Evolutionary conservation across 2,329 filamentous ascomycete genomes (phyloP).

Genomic region (Talaromyces sp.): DNA sequence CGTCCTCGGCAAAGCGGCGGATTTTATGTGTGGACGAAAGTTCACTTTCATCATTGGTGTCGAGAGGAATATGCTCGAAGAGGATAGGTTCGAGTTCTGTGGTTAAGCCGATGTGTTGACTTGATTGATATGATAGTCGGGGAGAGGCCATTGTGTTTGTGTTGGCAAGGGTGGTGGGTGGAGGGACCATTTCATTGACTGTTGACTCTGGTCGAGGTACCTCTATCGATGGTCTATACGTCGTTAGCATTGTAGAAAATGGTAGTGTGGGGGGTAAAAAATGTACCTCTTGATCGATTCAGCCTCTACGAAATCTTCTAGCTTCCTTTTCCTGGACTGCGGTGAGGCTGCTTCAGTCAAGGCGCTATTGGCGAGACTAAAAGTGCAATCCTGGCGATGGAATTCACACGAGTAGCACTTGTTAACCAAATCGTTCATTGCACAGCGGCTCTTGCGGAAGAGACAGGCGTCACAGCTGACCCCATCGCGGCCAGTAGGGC

Average conservation of each 20-base stretch:
- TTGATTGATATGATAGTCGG: conserved; percentile 35
- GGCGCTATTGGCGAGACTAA: conserved; percentile 29
- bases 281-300: conserved; percentile 36
- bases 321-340: conserved; percentile 39
- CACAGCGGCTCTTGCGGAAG: conserved; percentile 41
- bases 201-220: conserved; percentile 20
- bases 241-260: not conserved
- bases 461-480: conserved; percentile 43
- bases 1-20: conserved; percentile 37
- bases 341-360: conserved; percentile 23
- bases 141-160: conserved; percentile 25
- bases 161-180: conserved; percentile 15
- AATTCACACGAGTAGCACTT: conserved; percentile 46
- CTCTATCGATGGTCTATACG: conserved; percentile 26
- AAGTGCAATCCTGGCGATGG: conserved; percentile 44
- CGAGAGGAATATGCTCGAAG: conserved; percentile 39
- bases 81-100: conserved; percentile 42
- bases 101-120: conserved; percentile 43
- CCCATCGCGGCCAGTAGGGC: conserved; percentile 33
- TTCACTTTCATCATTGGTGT: conserved; percentile 39
- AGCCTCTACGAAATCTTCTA: conserved; percentile 32
- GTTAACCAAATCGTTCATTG: conserved; percentile 43
- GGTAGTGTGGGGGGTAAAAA: too few species aligned
- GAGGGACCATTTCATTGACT: conserved; percentile 22
- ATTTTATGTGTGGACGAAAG: conserved; percentile 35